Evolutionary conservation across 1,284 basidiomycete genomes (phyloP), one percentile per base, ranked within the genome.

Genomic region (Leccinum variabile): DNA sequence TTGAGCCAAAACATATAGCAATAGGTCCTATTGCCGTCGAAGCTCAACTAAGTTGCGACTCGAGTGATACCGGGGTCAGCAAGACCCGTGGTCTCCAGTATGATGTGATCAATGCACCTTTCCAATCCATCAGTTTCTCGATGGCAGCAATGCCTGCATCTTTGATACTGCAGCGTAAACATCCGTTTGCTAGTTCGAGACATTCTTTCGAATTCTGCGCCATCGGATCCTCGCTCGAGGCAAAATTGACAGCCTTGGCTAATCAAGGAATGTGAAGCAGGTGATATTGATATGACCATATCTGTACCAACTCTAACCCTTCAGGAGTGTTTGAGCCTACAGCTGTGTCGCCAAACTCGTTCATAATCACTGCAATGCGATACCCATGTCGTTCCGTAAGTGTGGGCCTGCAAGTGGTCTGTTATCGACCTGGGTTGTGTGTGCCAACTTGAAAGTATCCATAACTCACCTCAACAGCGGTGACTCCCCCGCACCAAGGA

Each of bases 281-380:
- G 5, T 14, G 46, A 25, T 79, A 78, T 76, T 33, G 80, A 53
- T 49, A 46, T 79, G 64, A 77, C 77, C 22, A n/a, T 33, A 6
- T 11, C 18, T 59, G 16, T 16, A 39, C 72, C 73, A 63, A 85
- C 86, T 88, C 87, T 88, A 66, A n/a, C 46, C 25, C 22, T 18
- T 46, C 41, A 30, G 62, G 59, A 66, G 65, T 68, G 60, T 35
- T 37, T 13, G 65, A 62, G 28, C 30, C n/a, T 30, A 91, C 90
- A 69, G 89, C 89, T 46, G 90, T 91, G 71, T 93, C 91, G 11
- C 90, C 91, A 71, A 94, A 94, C 72, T 95, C 95, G 72, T 97
- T 98, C 94, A 98, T 95, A 70, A 97, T 97, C 28, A 98, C 95
- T 4, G 95, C 95, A 65, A 98, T 97, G 49, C 92, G 86, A 72